Percentiles rank a stretch among this genome's conserved stretches.
Evolutionary conservation across 2,329 filamentous ascomycete genomes (phyloP).

Genomic region (Shiraia bambusicola): DNA sequence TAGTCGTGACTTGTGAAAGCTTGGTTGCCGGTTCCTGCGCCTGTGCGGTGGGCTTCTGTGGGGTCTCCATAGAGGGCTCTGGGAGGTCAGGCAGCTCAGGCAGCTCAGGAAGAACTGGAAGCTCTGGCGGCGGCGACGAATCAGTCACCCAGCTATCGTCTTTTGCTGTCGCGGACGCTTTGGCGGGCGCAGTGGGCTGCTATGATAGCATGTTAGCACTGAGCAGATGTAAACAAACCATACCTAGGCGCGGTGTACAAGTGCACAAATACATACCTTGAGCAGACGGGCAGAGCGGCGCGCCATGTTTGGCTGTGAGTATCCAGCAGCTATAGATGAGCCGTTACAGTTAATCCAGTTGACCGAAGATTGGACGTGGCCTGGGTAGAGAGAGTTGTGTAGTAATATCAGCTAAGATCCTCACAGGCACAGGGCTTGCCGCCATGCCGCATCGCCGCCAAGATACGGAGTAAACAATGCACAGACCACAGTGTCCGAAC

Average conservation of each 20-base stretch:
- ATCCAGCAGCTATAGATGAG: conserved; percentile 9
- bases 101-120: conserved; percentile 22
- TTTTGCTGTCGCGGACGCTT: conserved; percentile 16
- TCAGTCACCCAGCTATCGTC: conserved; percentile 34
- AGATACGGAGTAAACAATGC: conserved; percentile 12
- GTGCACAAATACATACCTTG: conserved; percentile 29
- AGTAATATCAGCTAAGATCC: too few species aligned
- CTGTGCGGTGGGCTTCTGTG: conserved; percentile 20
- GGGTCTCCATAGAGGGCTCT: conserved; percentile 20
- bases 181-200: conserved; percentile 30
- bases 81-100: conserved; percentile 20
- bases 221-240: conserved; percentile 35
- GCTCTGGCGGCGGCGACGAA: conserved; percentile 24
- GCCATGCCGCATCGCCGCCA: conserved; percentile 5
- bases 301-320: conserved; percentile 32
- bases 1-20: conserved; percentile 25
- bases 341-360: conserved; percentile 6
- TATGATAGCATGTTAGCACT: conserved; percentile 25
- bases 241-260: conserved; percentile 2
- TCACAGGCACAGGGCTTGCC: neutral
- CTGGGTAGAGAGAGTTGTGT: conserved; percentile 25
- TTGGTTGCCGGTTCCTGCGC: conserved; percentile 23
- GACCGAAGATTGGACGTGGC: conserved; percentile 25
- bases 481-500: neutral
- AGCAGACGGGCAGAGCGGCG: conserved; percentile 41